These are phyloP conservation scores for Hypoxylon perforatum DNA, from an alignment of 495 filamentous ascomycete genomes.

Conservation along the genomic window DNA sequence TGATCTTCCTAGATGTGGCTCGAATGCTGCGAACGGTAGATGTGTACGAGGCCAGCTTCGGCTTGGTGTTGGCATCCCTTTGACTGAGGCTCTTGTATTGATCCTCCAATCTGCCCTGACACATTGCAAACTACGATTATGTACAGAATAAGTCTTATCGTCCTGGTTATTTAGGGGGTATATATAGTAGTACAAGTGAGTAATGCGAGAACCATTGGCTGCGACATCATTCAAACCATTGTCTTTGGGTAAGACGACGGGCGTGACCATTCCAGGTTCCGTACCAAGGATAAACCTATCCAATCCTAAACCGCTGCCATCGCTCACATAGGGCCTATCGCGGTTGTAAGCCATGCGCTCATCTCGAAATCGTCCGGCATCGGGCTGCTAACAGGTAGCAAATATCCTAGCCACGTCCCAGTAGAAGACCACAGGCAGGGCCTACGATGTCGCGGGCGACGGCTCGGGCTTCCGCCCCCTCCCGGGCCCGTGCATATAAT, in stretches of 20 bases:
- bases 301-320: too few species aligned
- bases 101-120: too few species aligned
- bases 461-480: constrained; percentile 37
- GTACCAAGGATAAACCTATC: too few species aligned
- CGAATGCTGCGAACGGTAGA: neutral
- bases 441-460: neutral
- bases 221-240: too few species aligned
- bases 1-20: neutral
- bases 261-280: too few species aligned
- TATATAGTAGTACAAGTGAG: neutral
- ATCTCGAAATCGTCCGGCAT: too few species aligned
- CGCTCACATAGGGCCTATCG: too few species aligned
- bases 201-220: too few species aligned
- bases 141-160: neutral
- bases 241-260: too few species aligned
- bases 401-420: too few species aligned
- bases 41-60: neutral
- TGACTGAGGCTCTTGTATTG: neutral
- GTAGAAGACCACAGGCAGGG: neutral
- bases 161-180: neutral
- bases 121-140: constrained; percentile 8
- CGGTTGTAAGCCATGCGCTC: too few species aligned
- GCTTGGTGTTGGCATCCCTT: neutral
- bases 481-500: constrained; percentile 43
- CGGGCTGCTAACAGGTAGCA: too few species aligned